Base-by-base conservation (phyloP, 352 stramenopile species). In the Pilasporangium apinafurcum region DNA sequence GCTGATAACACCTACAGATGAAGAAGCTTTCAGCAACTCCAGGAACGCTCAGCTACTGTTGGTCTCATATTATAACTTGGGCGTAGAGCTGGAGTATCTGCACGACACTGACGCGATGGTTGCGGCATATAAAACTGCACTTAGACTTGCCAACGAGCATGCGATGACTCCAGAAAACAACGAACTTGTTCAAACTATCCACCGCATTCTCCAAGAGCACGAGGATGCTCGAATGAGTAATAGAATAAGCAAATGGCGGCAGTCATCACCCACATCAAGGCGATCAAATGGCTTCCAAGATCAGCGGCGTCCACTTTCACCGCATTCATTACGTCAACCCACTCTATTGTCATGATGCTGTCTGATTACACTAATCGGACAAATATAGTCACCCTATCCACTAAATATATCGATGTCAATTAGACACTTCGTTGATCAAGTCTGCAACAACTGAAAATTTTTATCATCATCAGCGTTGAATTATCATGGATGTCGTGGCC, bases 21-120 rank as follows among this genome's bases (percentile, higher is more conserved):
- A 32, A 4, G 42, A 31, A 4, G 29, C 9, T 12, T 4, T 13
- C 0, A 22, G 25, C 3, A 29, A 29, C 28, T 7, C 26, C 14
- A 37, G 32, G 26, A 49, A 40, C n/a, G 46, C 39, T 21, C 41
- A 72, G 24, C 16, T 85, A 8, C 49, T 75, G 8, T 37, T 82
- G 13, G 59, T 83, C 10, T 68, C 70, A 28, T 55, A 77, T 33
- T 86, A 76, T 51, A 86, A 86, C 29, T 40, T 72, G 0, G 70
- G 63, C 5, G 74, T 77, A 8, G 74, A 86, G 56, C 45, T 70
- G 7, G 70, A 86, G 55, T 69, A 84, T 38, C 45, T 74, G 12
- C n/a, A 45, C 20, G 60, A 79, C 0, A 12, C 35, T 0, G 39
- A 51, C 4, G 50, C 53, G 24, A 62, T 61, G 5, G 34, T 40